These are phyloP conservation scores for Solanum pimpinellifolium DNA, from an alignment of 257 asterid species.

Conservation along the genomic window DNA sequence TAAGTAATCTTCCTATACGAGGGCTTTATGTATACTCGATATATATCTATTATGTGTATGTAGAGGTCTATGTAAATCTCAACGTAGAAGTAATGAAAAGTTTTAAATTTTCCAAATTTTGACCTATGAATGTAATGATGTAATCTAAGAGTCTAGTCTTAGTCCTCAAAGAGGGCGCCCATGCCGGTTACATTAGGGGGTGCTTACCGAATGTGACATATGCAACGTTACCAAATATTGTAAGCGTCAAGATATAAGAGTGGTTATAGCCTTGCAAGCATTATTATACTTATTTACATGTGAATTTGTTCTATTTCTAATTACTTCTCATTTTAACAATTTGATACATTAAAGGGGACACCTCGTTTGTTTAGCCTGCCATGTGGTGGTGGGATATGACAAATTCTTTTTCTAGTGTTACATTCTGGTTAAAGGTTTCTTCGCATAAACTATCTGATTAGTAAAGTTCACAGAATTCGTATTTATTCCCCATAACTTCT, in stretches of 20 bases:
- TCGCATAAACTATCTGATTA: neutral
- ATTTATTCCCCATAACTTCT: neutral
- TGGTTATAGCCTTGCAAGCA: neutral
- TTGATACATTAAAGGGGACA: constrained; percentile 72
- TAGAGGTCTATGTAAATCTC: no score
- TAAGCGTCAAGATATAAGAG: constrained; percentile 91
- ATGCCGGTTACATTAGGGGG: no score
- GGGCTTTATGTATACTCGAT: no score
- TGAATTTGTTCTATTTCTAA: no score
- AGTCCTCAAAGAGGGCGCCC: no score
- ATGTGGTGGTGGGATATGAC: constrained; percentile 78
- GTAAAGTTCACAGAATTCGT: neutral
- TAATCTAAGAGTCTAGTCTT: no score
- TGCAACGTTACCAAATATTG: constrained; percentile 48
- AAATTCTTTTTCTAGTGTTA: constrained; percentile 66
- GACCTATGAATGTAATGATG: no score
- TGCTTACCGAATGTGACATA: neutral
- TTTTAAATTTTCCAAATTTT: no score
- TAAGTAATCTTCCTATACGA: no score
- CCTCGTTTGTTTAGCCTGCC: constrained; percentile 73
- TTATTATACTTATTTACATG: neutral
- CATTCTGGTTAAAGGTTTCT: constrained; percentile 69
- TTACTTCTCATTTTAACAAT: constrained; percentile 26
- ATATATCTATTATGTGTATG: no score
- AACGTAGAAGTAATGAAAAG: no score